These are phyloP conservation scores for Pyricularia sp. DNA, from an alignment of 2,329 filamentous ascomycete genomes.

Conservation along the genomic window DNA sequence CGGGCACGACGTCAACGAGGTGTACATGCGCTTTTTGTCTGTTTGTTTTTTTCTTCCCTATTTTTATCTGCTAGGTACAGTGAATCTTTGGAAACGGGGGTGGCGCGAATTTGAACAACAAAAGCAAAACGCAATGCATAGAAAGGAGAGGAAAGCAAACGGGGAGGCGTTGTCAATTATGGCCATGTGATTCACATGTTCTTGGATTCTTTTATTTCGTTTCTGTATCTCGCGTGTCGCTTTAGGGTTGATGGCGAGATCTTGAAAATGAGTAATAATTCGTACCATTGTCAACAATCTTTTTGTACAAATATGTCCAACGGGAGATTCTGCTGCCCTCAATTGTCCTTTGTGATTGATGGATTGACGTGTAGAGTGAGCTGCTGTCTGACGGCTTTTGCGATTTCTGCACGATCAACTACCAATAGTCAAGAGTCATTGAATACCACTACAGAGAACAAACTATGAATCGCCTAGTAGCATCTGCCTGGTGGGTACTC, in stretches of 20 bases:
- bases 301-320: no score
- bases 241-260: no score
- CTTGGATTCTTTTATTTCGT: background rate
- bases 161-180: background rate
- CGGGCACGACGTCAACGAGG: background rate
- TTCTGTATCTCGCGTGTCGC: background rate
- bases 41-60: background rate
- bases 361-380: no score
- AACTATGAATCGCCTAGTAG: no score
- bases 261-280: background rate
- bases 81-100: background rate
- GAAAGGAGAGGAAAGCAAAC: background rate
- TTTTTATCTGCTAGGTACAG: background rate
- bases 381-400: no score
- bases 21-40: background rate
- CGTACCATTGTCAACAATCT: background rate
- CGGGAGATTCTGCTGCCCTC: no score
- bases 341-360: background rate
- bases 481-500: no score
- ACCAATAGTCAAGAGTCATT: no score
- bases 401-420: no score
- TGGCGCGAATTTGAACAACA: background rate
- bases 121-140: background rate
- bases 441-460: no score
- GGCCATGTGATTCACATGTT: background rate